These are phyloP conservation scores for Nissolia schottii DNA, from an alignment of 306 rosid genomes.

Conservation along the genomic window DNA sequence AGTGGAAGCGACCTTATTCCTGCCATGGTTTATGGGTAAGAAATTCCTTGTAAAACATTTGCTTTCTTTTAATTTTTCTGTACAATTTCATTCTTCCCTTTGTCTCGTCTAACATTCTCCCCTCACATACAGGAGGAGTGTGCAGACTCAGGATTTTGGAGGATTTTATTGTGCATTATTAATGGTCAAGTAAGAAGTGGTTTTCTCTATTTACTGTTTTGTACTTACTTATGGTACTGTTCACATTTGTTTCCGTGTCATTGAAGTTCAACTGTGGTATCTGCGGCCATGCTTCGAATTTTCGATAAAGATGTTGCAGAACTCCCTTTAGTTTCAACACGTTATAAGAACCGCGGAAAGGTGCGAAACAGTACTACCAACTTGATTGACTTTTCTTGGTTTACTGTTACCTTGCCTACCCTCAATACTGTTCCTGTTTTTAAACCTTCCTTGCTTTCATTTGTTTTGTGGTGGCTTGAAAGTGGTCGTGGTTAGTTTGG, in stretches of 20 bases:
- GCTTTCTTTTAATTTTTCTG: slow-evolving; percentile 4
- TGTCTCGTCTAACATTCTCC: slow-evolving; percentile 18
- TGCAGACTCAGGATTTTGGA: slow-evolving; percentile 88
- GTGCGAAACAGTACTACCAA: slow-evolving; percentile 33
- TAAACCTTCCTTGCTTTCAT: neutral
- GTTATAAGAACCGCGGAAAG: slow-evolving; percentile 84
- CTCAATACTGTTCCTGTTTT: neutral
- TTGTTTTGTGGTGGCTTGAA: neutral
- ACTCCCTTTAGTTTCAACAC: slow-evolving; percentile 88
- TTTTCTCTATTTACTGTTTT: slow-evolving; percentile 8
- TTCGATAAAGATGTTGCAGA: slow-evolving; percentile 85
- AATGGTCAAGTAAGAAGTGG: slow-evolving; percentile 71
- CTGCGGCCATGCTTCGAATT: slow-evolving; percentile 83
- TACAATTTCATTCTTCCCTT: neutral
- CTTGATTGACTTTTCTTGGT: slow-evolving; percentile 14
- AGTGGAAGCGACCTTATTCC: slow-evolving; percentile 96
- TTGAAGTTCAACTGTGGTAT: slow-evolving; percentile 89
- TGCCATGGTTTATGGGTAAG: slow-evolving; percentile 95
- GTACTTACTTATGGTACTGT: neutral
- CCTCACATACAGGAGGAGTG: slow-evolving; percentile 56
- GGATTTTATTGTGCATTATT: slow-evolving; percentile 90
- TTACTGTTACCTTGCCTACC: neutral
- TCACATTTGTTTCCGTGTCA: slow-evolving; percentile 30
- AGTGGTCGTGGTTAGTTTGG: neutral
- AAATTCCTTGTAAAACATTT: slow-evolving; percentile 13